These are phyloP conservation scores for Wickerhamiella dianesei DNA, from an alignment of 805 yeast species.

Conservation along the genomic window DNA sequence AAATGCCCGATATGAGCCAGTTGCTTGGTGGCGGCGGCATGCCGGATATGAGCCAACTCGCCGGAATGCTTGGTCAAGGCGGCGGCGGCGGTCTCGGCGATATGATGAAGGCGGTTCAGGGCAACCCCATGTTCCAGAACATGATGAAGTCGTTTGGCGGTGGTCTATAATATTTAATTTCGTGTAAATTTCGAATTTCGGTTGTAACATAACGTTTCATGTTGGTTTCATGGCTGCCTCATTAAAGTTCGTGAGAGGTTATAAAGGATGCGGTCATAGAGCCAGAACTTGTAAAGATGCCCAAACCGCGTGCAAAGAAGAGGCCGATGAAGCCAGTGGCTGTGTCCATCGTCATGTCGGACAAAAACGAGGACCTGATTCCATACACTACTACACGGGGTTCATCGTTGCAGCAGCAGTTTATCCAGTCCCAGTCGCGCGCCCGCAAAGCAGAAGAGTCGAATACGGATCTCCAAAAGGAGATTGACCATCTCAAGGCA, in stretches of 20 bases:
- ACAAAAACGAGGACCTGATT: background rate
- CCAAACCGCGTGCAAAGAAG: background rate
- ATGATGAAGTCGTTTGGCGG: conserved; percentile 29
- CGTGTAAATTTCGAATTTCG: background rate
- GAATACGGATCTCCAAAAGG: background rate
- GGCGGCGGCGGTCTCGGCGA: conserved; percentile 58
- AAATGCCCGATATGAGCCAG: conserved; percentile 19
- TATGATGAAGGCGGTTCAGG: conserved; percentile 45
- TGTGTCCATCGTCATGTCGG: background rate
- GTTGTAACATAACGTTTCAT: background rate
- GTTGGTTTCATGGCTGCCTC: background rate
- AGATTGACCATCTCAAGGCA: too few relatives aligned
- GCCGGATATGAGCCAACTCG: conserved; percentile 38
- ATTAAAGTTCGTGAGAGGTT: background rate
- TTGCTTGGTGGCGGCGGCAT: conserved; percentile 45
- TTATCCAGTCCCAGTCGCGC: background rate
- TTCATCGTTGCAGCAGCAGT: background rate
- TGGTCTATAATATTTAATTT: background rate
- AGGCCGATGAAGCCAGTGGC: background rate
- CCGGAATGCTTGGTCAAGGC: conserved; percentile 50
- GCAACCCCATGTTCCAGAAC: conserved; percentile 36
- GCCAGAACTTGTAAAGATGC: too few relatives aligned
- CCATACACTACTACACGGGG: background rate
- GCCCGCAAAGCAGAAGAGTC: background rate
- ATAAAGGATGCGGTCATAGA: too few relatives aligned